A percentile compares a stretch with the other conserved stretches of the same genome.
These are phyloP conservation scores for Aegle marmelos DNA, from an alignment of 345 rosid genomes.

Conservation along the genomic window DNA sequence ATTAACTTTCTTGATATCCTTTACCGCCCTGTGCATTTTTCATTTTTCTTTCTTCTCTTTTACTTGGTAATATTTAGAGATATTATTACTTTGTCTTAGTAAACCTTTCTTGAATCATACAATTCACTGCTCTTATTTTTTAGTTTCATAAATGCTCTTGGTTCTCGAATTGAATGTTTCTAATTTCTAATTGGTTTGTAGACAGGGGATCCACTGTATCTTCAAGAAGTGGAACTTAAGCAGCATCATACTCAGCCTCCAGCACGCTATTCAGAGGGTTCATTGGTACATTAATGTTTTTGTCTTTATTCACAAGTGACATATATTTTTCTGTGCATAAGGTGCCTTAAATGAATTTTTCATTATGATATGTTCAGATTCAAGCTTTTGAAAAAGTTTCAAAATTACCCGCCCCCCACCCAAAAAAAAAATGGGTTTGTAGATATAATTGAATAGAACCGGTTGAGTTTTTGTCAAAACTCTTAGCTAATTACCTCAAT, in stretches of 20 bases:
- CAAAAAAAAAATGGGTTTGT: background rate
- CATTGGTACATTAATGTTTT: slow-evolving; percentile 57
- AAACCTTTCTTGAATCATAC: background rate
- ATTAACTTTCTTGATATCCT: background rate
- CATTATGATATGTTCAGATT: background rate
- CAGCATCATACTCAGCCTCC: slow-evolving; percentile 84
- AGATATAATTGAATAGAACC: background rate
- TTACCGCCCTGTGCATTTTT: background rate
- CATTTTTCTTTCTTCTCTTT: background rate
- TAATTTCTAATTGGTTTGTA: slow-evolving; percentile 25
- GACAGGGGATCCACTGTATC: slow-evolving; percentile 59
- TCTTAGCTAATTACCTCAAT: background rate
- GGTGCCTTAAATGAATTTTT: background rate
- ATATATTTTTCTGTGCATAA: background rate
- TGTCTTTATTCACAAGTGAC: slow-evolving; percentile 21
- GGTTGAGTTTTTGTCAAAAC: background rate
- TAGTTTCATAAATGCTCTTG: background rate
- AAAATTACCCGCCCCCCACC: background rate
- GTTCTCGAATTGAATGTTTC: background rate
- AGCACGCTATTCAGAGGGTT: slow-evolving; percentile 84
- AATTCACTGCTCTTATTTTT: background rate
- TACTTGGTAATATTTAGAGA: background rate
- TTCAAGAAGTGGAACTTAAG: slow-evolving; percentile 54
- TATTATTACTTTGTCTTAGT: background rate
- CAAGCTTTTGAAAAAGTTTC: background rate